A percentile compares a stretch with the other conserved stretches of the same genome.
These are phyloP conservation scores for Tolypocladium ovalisporum DNA, from an alignment of 2,329 filamentous ascomycete genomes.

Conservation along the genomic window DNA sequence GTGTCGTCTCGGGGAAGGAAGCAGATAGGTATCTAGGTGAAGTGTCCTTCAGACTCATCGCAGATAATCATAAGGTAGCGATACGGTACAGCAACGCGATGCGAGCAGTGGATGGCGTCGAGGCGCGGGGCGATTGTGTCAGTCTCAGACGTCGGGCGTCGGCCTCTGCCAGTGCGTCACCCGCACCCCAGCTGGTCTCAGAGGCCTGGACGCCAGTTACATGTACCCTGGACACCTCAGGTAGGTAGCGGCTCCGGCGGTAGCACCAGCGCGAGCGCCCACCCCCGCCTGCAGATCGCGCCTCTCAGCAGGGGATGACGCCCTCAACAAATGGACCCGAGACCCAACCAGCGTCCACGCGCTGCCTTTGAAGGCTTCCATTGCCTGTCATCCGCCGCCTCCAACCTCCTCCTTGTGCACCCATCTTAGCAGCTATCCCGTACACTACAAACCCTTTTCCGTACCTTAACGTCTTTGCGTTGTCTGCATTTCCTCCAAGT, in stretches of 20 bases:
- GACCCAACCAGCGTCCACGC: background rate
- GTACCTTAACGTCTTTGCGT: background rate
- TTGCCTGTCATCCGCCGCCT: background rate
- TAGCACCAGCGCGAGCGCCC: background rate
- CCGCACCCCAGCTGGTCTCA: background rate
- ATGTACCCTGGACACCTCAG: too few species aligned
- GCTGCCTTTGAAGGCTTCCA: background rate
- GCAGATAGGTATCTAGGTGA: too few species aligned
- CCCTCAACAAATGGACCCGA: background rate
- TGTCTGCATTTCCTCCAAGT: background rate
- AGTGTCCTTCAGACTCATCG: too few species aligned
- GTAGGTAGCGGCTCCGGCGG: background rate
- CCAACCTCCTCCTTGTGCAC: background rate
- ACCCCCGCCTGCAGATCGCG: background rate
- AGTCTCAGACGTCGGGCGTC: background rate
- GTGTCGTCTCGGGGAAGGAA: background rate
- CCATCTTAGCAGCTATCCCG: background rate
- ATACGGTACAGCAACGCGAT: too few species aligned
- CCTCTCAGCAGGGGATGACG: background rate
- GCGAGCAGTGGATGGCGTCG: background rate
- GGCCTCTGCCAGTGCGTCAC: background rate
- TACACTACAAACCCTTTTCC: background rate
- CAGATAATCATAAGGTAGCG: too few species aligned
- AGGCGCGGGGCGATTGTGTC: background rate
- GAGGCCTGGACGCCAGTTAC: background rate